Conservation (phyloP, 352 stramenopile genomes). For the Phytophthora europaea region DNA sequence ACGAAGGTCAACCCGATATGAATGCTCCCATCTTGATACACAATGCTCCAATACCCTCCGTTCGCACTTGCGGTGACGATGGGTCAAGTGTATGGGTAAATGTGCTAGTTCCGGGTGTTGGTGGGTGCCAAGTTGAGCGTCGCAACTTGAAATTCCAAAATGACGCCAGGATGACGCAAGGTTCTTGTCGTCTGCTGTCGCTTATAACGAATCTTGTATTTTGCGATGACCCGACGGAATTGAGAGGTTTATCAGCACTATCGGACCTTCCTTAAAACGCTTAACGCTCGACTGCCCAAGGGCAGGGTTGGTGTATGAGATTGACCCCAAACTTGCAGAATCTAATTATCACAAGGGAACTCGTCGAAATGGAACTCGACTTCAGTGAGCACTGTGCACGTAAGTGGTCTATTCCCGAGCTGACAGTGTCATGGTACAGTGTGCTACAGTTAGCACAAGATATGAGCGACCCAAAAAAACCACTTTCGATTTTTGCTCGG, state of each 20-base stretch:
- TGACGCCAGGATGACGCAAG: neutral
- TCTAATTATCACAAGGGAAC: neutral
- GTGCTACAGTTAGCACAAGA: neutral
- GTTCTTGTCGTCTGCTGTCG: neutral
- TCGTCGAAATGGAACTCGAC: neutral
- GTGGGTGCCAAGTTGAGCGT: neutral
- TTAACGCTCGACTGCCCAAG: neutral
- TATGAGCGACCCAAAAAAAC: neutral
- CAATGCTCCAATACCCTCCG: neutral
- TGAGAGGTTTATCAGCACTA: neutral
- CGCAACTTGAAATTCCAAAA: neutral
- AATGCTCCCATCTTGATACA: neutral
- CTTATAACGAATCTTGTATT: too few relatives aligned
- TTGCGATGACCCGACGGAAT: neutral
- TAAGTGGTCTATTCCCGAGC: neutral
- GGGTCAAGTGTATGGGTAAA: neutral
- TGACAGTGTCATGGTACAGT: neutral
- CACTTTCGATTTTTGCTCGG: neutral
- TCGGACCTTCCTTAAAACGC: neutral
- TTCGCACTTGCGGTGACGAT: neutral
- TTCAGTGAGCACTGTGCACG: neutral
- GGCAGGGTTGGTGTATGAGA: neutral
- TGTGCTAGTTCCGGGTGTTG: neutral
- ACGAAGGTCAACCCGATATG: neutral
- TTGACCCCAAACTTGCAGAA: neutral